Percentiles rank a stretch among this genome's conserved stretches.
Conservation (phyloP, 805 yeast genomes). For the Wickerhamomyces canadensis region DNA sequence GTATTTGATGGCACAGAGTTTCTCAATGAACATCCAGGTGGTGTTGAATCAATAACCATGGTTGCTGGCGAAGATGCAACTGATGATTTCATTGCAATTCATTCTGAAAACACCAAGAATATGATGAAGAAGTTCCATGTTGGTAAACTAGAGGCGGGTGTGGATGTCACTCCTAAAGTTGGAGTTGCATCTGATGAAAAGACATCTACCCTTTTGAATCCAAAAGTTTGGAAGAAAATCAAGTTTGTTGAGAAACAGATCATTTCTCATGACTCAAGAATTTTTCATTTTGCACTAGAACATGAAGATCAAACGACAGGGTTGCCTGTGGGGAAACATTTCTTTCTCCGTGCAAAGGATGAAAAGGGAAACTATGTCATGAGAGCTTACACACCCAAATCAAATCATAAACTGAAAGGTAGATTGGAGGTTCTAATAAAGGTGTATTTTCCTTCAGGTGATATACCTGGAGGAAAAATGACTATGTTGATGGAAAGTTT, state of each 20-base stretch:
- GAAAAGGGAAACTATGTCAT: constrained; percentile 22
- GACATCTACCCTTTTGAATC: constrained; percentile 21
- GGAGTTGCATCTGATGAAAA: not conserved
- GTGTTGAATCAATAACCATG: constrained; percentile 21
- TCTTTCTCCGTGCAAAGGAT: constrained; percentile 24
- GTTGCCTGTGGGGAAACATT: constrained; percentile 28
- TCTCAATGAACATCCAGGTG: constrained; percentile 30
- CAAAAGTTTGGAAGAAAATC: constrained; percentile 26
- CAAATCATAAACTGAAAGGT: constrained; percentile 24
- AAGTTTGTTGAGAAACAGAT: constrained; percentile 17
- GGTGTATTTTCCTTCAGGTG: constrained; percentile 27
- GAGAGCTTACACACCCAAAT: constrained; percentile 32
- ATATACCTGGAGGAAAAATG: constrained; percentile 29
- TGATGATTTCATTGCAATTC: constrained; percentile 30
- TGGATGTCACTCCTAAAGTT: not conserved
- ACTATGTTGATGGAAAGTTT: constrained; percentile 24
- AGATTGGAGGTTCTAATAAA: constrained; percentile 26
- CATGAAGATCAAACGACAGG: constrained; percentile 28
- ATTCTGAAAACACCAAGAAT: constrained; percentile 26
- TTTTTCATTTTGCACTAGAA: constrained; percentile 26
- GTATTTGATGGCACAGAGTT: constrained; percentile 32
- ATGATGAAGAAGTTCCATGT: constrained; percentile 23
- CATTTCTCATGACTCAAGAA: constrained; percentile 25
- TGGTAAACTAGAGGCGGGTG: constrained; percentile 14
- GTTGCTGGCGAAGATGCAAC: constrained; percentile 27